Evolutionary conservation across 2,329 filamentous ascomycete genomes (phyloP).

Genomic region (Trichophyton schoenleinii): DNA sequence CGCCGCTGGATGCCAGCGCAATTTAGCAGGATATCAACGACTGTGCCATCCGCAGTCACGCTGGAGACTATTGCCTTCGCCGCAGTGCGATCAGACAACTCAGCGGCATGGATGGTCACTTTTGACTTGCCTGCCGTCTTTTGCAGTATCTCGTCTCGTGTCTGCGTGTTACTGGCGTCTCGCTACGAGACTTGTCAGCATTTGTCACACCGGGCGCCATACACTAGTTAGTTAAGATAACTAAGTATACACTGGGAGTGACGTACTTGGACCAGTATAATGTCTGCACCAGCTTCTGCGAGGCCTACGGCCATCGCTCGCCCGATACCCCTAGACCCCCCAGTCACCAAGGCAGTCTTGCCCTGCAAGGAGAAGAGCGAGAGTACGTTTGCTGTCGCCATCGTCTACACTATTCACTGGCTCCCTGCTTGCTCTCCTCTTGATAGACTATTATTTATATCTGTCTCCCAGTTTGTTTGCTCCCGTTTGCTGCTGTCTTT

Average conservation of each 20-base stretch:
- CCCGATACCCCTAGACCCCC: slow-evolving; percentile 38
- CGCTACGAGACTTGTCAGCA: slow-evolving; percentile 28
- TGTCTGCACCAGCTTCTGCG: slow-evolving; percentile 37
- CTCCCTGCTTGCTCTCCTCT: too few relatives aligned
- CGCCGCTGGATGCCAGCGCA: slow-evolving; percentile 77
- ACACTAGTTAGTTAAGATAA: neutral
- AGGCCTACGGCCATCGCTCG: slow-evolving; percentile 36
- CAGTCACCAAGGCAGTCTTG: slow-evolving; percentile 35
- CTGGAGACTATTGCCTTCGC: slow-evolving; percentile 31
- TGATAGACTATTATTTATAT: neutral
- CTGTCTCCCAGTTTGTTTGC: neutral
- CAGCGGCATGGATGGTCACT: slow-evolving; percentile 32
- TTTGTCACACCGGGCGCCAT: neutral
- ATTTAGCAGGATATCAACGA: slow-evolving; percentile 69
- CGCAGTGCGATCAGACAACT: slow-evolving; percentile 31
- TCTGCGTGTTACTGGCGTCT: slow-evolving; percentile 38
- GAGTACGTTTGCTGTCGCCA: slow-evolving; percentile 3
- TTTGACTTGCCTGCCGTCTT: slow-evolving; percentile 25
- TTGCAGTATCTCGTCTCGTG: slow-evolving; percentile 31
- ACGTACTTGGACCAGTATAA: slow-evolving; percentile 31
- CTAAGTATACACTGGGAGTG: neutral
- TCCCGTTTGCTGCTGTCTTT: neutral
- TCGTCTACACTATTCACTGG: neutral
- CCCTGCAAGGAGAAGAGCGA: slow-evolving; percentile 30
- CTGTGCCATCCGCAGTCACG: slow-evolving; percentile 32